A percentile compares a stretch with the other conserved stretches of the same genome.
These are phyloP conservation scores for Hypoxylon sp. DNA, from an alignment of 2,329 filamentous ascomycete species.

Conservation along the genomic window DNA sequence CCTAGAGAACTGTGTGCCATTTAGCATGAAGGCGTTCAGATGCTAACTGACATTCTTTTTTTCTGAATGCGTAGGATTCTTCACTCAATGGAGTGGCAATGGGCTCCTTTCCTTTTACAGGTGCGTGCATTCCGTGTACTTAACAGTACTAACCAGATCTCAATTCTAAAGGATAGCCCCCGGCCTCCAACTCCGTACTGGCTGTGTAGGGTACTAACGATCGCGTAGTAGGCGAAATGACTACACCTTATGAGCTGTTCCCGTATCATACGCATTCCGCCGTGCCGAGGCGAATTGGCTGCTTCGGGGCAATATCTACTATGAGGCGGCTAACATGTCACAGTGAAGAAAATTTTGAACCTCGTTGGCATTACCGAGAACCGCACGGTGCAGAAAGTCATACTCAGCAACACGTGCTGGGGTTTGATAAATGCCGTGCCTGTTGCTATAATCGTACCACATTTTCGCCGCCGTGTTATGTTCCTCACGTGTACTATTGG, in stretches of 20 bases:
- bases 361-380: constrained; percentile 58
- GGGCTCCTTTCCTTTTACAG: constrained; percentile 58
- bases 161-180: not conserved
- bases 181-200: too few species aligned
- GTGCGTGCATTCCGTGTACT: constrained; percentile 16
- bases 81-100: constrained; percentile 60
- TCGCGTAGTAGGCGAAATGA: constrained; percentile 24
- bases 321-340: constrained; percentile 16
- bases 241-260: not conserved
- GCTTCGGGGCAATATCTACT: not conserved
- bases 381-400: constrained; percentile 57
- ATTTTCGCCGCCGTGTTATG: constrained; percentile 55
- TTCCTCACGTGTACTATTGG: constrained; percentile 58
- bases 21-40: not conserved
- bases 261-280: not conserved
- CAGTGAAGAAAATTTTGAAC: constrained; percentile 58
- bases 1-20: not conserved
- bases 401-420: constrained; percentile 56
- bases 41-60: not conserved
- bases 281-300: not conserved
- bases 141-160: not conserved
- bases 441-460: constrained; percentile 55
- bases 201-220: constrained; percentile 9
- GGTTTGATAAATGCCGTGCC: constrained; percentile 52
- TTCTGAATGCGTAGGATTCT: constrained; percentile 47